Evolutionary conservation across 2,329 filamentous ascomycete species (phyloP).

Genomic region (Stagonosporopsis rhizophila): DNA sequence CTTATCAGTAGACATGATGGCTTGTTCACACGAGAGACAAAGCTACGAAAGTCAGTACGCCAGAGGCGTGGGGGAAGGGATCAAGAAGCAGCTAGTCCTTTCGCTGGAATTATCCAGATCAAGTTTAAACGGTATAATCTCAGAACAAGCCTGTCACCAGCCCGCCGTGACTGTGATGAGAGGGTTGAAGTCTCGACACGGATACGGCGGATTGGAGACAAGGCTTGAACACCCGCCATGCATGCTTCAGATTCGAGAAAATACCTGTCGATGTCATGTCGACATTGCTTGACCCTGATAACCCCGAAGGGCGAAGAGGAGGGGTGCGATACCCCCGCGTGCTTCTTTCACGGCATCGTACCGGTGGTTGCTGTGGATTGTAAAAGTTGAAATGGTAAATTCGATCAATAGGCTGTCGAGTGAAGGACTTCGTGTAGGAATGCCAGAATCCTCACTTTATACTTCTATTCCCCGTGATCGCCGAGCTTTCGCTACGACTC

Average conservation of each 20-base stretch:
- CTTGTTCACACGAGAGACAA: slow-evolving; percentile 56
- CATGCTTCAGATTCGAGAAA: slow-evolving; percentile 37
- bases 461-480: background rate
- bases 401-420: background rate
- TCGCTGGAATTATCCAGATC: slow-evolving; percentile 99
- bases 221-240: slow-evolving; percentile 51
- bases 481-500: background rate
- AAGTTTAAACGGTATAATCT: slow-evolving; percentile 96
- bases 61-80: slow-evolving; percentile 43
- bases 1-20: slow-evolving; percentile 80
- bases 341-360: slow-evolving; percentile 19
- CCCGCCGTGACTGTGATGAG: slow-evolving; percentile 86
- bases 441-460: slow-evolving; percentile 1
- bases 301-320: slow-evolving; percentile 1
- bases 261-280: slow-evolving; percentile 17
- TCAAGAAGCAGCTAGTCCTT: slow-evolving; percentile 85
- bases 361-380: slow-evolving; percentile 4
- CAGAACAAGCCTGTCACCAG: slow-evolving; percentile 61
- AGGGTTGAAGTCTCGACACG: slow-evolving; percentile 70
- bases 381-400: background rate
- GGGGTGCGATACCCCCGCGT: background rate
- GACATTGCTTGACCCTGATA: slow-evolving; percentile 12
- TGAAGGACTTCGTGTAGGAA: background rate
- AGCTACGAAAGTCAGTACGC: slow-evolving; percentile 36
- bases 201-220: slow-evolving; percentile 34